Evolutionary conservation across 179 eudicot genomes (phyloP).

Genomic region (Silene noctiflora): DNA sequence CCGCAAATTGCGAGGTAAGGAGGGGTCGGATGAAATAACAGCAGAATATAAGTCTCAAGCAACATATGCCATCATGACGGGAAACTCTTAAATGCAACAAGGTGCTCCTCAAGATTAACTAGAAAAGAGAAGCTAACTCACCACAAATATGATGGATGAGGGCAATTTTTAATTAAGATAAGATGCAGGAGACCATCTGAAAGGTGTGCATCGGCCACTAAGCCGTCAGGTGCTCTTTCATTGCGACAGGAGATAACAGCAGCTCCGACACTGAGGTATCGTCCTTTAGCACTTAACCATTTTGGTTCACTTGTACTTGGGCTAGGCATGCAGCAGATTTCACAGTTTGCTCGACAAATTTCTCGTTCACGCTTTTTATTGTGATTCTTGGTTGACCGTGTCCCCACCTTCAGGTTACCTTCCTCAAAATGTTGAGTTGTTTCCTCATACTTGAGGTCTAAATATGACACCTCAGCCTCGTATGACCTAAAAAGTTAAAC

Average conservation of each 20-base stretch:
- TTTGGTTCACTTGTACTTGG: constrained; percentile 33
- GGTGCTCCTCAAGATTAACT: too few relatives aligned
- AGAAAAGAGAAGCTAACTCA: constrained; percentile 28
- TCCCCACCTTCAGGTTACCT: constrained; percentile 26
- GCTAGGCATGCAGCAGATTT: constrained; percentile 40
- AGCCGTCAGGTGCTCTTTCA: constrained; percentile 96
- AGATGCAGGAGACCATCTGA: constrained; percentile 91
- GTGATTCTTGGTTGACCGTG: constrained; percentile 28
- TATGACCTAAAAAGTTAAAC: constrained; percentile 53
- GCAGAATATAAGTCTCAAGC: too few relatives aligned
- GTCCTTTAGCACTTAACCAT: constrained; percentile 71
- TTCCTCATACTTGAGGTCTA: constrained; percentile 53
- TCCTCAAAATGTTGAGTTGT: constrained; percentile 33
- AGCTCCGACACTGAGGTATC: constrained; percentile 81
- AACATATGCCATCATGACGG: too few relatives aligned
- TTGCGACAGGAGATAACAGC: constrained; percentile 95
- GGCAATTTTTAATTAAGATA: constrained; percentile 77
- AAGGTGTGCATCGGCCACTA: constrained; percentile 97
- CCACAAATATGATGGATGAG: constrained; percentile 80
- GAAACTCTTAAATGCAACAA: too few relatives aligned
- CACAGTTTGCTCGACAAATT: constrained; percentile 71
- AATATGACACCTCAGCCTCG: constrained; percentile 81
- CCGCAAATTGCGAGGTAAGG: too few relatives aligned
- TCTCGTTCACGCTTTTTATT: constrained; percentile 42
- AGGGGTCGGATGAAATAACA: not conserved